Evolutionary conservation across 305 asterid genomes (phyloP).

Genomic region (Fraxinus nigra): DNA sequence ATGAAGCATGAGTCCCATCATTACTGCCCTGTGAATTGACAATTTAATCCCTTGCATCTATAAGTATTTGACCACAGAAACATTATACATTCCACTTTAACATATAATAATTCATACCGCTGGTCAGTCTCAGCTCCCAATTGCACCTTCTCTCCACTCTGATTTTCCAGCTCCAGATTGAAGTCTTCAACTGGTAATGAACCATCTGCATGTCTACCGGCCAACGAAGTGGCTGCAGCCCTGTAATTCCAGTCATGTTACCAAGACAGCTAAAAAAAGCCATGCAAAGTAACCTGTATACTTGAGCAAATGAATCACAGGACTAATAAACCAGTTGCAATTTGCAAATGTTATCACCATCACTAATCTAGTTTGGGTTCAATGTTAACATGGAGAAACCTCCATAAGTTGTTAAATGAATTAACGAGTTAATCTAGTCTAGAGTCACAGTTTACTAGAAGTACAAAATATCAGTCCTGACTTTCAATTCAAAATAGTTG

Average conservation of each 20-base stretch:
- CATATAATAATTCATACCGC: constrained; percentile 36
- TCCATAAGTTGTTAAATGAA: neutral
- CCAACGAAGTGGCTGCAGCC: constrained; percentile 74
- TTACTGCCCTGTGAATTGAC: constrained; percentile 63
- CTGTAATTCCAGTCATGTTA: constrained; percentile 38
- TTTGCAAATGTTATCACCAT: neutral
- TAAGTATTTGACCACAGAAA: constrained; percentile 7
- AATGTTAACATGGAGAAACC: neutral
- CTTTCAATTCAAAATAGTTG: neutral
- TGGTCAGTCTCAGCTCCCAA: constrained; percentile 93
- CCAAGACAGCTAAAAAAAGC: constrained; percentile 9
- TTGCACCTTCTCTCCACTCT: constrained; percentile 80
- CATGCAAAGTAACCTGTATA: constrained; percentile 5
- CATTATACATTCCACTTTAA: neutral
- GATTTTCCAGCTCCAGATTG: constrained; percentile 92
- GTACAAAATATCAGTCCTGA: neutral
- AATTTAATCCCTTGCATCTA: constrained; percentile 13
- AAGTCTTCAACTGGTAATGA: constrained; percentile 88
- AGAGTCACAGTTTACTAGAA: neutral
- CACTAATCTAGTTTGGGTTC: neutral
- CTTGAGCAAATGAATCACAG: constrained; percentile 2
- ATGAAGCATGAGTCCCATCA: constrained; percentile 99
- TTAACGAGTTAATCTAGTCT: neutral
- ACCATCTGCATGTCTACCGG: constrained; percentile 81
- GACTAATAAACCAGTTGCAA: neutral